A percentile compares a stretch with the other conserved stretches of the same genome.
Evolutionary conservation across 208 protist species (phyloP).

Genomic region (Trypanosoma avium): DNA sequence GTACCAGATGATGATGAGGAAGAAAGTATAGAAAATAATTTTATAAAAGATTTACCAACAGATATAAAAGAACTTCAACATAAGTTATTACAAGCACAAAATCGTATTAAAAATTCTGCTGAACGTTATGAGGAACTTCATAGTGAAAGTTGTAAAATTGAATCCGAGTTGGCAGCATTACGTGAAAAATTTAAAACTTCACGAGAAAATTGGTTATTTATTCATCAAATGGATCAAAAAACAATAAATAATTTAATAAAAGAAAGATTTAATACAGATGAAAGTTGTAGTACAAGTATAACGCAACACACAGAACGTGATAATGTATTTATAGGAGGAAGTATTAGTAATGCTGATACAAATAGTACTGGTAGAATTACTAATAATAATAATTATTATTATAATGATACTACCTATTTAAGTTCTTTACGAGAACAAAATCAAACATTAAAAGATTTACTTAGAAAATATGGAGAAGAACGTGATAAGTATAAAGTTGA

Average conservation of each 20-base stretch:
- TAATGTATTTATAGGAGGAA: too few relatives aligned
- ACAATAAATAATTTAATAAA: constrained; percentile 38
- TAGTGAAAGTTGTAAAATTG: constrained; percentile 35
- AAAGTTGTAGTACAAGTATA: not conserved
- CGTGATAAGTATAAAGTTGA: constrained; percentile 21
- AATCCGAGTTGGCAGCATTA: constrained; percentile 30
- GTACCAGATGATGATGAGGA: constrained; percentile 25
- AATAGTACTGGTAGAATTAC: too few relatives aligned
- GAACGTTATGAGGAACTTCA: constrained; percentile 33
- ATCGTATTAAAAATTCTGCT: constrained; percentile 15
- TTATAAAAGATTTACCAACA: constrained; percentile 4
- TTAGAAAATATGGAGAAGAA: constrained; percentile 33
- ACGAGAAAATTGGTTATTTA: constrained; percentile 31
- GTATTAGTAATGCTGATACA: too few relatives aligned
- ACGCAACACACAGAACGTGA: not conserved
- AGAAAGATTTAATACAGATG: not conserved
- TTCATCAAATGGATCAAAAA: constrained; percentile 26
- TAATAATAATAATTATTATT: not conserved
- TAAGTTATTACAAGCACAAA: constrained; percentile 2
- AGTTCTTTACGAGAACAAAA: constrained; percentile 38
- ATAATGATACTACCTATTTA: constrained; percentile 23
- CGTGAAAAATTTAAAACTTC: constrained; percentile 28
- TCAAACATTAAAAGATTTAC: constrained; percentile 33
- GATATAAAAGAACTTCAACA: constrained; percentile 12
- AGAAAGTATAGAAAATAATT: not conserved